Conservation (phyloP, 176 grass and related monocot species). For the Eleusine coracana region DNA sequence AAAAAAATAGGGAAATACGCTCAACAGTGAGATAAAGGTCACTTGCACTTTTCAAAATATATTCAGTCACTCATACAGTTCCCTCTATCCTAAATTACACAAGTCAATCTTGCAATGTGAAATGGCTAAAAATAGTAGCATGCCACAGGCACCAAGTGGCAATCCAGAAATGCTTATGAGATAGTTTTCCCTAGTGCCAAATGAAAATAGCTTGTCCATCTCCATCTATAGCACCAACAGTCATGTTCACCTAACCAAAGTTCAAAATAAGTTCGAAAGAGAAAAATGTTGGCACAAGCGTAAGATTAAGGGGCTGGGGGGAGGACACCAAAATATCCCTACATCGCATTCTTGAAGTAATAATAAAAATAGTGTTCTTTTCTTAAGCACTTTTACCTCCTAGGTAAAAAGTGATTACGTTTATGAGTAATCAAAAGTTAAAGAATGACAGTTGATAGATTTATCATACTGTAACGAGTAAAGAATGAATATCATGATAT, state of each 20-base stretch:
- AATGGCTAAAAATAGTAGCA: background rate
- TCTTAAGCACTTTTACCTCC: constrained; percentile 19
- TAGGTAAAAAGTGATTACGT: constrained; percentile 12
- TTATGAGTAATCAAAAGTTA: constrained; percentile 1
- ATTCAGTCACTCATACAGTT: background rate
- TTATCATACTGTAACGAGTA: constrained; percentile 36
- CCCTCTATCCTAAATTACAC: background rate
- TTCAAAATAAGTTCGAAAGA: background rate
- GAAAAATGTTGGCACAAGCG: background rate
- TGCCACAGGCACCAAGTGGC: background rate
- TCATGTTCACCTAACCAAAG: background rate
- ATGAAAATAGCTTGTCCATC: background rate
- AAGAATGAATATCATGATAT: constrained; percentile 55
- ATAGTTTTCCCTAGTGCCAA: background rate
- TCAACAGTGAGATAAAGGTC: background rate
- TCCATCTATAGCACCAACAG: background rate
- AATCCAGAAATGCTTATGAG: background rate
- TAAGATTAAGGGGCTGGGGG: background rate
- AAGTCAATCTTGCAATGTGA: background rate
- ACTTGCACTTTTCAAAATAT: background rate
- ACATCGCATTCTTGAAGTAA: background rate
- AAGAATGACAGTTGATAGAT: constrained; percentile 15
- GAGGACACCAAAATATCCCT: background rate
- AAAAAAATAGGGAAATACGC: background rate
- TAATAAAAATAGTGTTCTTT: constrained; percentile 23